A percentile compares a stretch with the other conserved stretches of the same genome.
These are phyloP conservation scores for Novymonas esmeraldas DNA, from an alignment of 208 protist genomes.

Conservation along the genomic window DNA sequence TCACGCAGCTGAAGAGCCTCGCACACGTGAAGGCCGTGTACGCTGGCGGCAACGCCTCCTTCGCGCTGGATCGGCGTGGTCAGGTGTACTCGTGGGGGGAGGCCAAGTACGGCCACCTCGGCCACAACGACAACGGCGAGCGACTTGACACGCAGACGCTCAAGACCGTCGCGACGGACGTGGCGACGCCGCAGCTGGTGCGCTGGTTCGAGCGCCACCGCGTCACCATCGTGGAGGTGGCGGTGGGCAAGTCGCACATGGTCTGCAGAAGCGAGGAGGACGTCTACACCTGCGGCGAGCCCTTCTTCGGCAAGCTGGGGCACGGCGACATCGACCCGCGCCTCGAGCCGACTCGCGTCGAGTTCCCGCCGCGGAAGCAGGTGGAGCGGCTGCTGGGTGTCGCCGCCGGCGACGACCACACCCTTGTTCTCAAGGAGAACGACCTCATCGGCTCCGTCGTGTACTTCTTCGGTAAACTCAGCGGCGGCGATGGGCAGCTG, in stretches of 20 bases:
- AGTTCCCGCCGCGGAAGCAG: constrained; percentile 63
- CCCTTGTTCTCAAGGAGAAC: constrained; percentile 72
- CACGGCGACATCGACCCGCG: constrained; percentile 37
- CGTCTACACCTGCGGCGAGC: constrained; percentile 79
- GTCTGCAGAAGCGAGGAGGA: constrained; percentile 61
- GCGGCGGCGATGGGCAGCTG: constrained; percentile 61
- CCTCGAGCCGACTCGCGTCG: constrained; percentile 57
- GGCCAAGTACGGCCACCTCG: constrained; percentile 72
- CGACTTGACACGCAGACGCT: constrained; percentile 61
- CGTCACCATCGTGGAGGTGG: constrained; percentile 63
- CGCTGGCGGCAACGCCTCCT: constrained; percentile 65
- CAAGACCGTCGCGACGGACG: constrained; percentile 52
- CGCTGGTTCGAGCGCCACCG: constrained; percentile 78
- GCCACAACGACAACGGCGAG: constrained; percentile 69
- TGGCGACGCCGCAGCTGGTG: constrained; percentile 48
- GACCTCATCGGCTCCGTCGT: constrained; percentile 60
- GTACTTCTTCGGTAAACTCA: constrained; percentile 80
- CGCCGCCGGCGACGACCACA: constrained; percentile 80
- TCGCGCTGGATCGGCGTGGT: constrained; percentile 60
- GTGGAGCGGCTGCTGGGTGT: constrained; percentile 53
- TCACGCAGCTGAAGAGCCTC: constrained; percentile 54
- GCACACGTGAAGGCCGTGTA: constrained; percentile 61
- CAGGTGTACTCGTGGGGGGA: constrained; percentile 80
- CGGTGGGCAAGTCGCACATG: constrained; percentile 63
- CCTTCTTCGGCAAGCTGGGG: constrained; percentile 80